Evolutionary conservation across 2,329 filamentous ascomycete genomes (phyloP), one percentile per base, ranked within the genome.

Genomic region (Zopfia rhizophila): DNA sequence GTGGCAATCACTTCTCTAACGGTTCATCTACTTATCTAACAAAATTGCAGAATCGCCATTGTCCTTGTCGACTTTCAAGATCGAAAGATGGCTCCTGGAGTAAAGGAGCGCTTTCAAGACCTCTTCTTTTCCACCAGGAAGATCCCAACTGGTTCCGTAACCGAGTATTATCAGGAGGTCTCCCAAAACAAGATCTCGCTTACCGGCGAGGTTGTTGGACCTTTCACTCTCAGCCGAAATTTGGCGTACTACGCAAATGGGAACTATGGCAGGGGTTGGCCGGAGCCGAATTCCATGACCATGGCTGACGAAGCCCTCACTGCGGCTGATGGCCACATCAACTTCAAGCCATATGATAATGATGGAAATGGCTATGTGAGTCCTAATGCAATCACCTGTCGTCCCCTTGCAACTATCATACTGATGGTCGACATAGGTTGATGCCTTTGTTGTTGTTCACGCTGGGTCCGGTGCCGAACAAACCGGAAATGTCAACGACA

Each of bases 371-470:
- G 55, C 5, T 58, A 55, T 38, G 53, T 58, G 14, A 35, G 43
- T 38, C 10, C 7, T 19, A 5, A 5, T 38, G 19, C 18, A 27
- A n/a, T 27, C 8, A 27, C 24, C 8, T 8, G 24, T 8, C 8
- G 24, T 27, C n/a, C 24, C n/a, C 24, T 27, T 27, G 8, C 24
- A n/a, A n/a, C n/a, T n/a, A 27, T 27, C 24, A 27, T 39, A 16
- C 30, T 43, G 8, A 48, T 17, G 10, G 8, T 11, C n/a, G 25
- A 10, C 7, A n/a, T 14, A 58, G 55, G 56, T 61, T 13, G 60
- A 64, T 57, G 60, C 58, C 1, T 64, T 59, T 44, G 45, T 64
- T 5, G 49, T 62, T 3, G 56, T 62, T 12, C 60, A 64, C 39
- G 60, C 60, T 14, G 60, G 59, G 11, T 32, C 30, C 14, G 56